These are phyloP conservation scores for Beauveria sp. DNA, from an alignment of 2,329 filamentous ascomycete species.

Conservation along the genomic window DNA sequence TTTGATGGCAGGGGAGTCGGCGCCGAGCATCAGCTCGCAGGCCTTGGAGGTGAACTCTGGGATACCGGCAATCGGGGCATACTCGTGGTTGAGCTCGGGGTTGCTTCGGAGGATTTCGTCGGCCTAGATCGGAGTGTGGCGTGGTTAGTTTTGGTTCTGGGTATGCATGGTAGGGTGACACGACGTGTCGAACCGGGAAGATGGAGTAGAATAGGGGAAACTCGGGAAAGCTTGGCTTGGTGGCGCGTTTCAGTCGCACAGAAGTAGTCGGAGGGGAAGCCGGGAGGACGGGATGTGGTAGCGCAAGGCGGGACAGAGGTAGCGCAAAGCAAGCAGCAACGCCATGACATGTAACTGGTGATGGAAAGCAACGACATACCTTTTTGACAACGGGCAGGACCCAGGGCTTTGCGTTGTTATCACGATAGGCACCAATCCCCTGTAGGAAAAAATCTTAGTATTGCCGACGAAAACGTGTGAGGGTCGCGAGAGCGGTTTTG, in stretches of 20 bases:
- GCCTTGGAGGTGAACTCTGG: slow-evolving; percentile 80
- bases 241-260: background rate
- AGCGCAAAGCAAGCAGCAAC: background rate
- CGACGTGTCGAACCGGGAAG: background rate
- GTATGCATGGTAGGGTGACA: background rate
- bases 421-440: slow-evolving; percentile 87
- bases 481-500: background rate
- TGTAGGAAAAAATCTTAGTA: slow-evolving; percentile 19
- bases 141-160: background rate
- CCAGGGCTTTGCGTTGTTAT: slow-evolving; percentile 95
- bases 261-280: background rate
- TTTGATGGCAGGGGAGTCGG: slow-evolving; percentile 68
- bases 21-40: slow-evolving; percentile 80
- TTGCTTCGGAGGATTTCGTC: slow-evolving; percentile 84
- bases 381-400: slow-evolving; percentile 93
- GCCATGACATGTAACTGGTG: background rate
- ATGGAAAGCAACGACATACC: slow-evolving; percentile 40
- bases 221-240: background rate
- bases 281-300: background rate
- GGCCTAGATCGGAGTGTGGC: slow-evolving; percentile 49
- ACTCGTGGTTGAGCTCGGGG: slow-evolving; percentile 93
- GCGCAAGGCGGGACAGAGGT: background rate
- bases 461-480: background rate
- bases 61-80: slow-evolving; percentile 90
- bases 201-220: background rate